Conservation (phyloP, 768 basidiomycete species). For the Tylopilus balloui region DNA sequence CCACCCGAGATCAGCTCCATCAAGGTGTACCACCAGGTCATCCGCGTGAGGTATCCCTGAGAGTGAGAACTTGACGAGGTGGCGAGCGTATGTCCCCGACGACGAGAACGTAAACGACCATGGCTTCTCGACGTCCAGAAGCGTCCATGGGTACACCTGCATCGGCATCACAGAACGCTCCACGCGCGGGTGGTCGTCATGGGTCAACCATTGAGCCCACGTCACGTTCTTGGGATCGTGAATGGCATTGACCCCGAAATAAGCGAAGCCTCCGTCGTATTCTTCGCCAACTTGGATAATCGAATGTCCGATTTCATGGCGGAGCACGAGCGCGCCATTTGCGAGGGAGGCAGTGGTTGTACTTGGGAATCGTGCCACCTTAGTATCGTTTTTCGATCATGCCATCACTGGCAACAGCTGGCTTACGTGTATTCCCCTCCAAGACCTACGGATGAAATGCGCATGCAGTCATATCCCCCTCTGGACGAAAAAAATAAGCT, state of each 20-base stretch:
- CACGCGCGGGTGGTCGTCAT: constrained; percentile 35
- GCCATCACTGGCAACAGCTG: neutral
- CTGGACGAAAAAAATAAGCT: constrained; percentile 10
- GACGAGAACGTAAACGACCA: constrained; percentile 62
- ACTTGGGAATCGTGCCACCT: constrained; percentile 32
- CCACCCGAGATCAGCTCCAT: constrained; percentile 61
- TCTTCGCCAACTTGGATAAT: constrained; percentile 78
- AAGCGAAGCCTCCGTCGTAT: constrained; percentile 74
- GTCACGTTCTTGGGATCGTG: constrained; percentile 43
- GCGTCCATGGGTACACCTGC: constrained; percentile 71
- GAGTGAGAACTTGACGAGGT: constrained; percentile 66
- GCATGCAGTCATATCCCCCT: neutral
- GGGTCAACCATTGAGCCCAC: constrained; percentile 71
- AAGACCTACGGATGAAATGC: constrained; percentile 42
- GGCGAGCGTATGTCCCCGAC: constrained; percentile 56
- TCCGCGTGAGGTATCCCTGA: constrained; percentile 56
- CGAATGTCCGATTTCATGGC: constrained; percentile 79
- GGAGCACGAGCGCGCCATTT: constrained; percentile 71
- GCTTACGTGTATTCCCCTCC: constrained; percentile 77
- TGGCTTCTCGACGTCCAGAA: constrained; percentile 55
- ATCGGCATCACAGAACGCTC: constrained; percentile 74
- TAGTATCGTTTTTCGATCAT: neutral
- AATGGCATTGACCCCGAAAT: constrained; percentile 66
- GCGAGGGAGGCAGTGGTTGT: constrained; percentile 70
- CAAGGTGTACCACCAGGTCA: constrained; percentile 56